These are phyloP conservation scores for Aureobasidium vineae DNA, from an alignment of 2,329 filamentous ascomycete species.

Conservation along the genomic window DNA sequence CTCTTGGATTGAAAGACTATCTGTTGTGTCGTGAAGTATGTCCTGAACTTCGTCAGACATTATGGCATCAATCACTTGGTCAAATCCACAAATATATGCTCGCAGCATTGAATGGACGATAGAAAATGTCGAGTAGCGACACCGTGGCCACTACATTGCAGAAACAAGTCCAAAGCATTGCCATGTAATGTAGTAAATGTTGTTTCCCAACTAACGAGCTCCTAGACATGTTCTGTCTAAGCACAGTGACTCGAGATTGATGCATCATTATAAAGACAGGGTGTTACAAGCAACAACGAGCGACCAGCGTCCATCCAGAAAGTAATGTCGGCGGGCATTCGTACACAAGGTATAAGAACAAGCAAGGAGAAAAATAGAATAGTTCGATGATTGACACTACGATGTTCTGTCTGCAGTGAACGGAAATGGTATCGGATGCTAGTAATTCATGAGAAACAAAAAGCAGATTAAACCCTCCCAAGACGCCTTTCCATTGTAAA, in stretches of 20 bases:
- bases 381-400: neutral
- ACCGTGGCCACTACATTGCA: too few relatives aligned
- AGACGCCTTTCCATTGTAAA: constrained; percentile 12
- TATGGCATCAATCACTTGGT: too few relatives aligned
- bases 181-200: too few relatives aligned
- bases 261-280: neutral
- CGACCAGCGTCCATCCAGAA: neutral
- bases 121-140: too few relatives aligned
- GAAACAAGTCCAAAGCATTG: too few relatives aligned
- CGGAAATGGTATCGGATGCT: constrained; percentile 6
- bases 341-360: neutral
- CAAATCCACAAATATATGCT: too few relatives aligned
- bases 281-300: neutral
- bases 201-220: neutral
- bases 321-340: neutral
- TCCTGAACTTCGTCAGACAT: too few relatives aligned
- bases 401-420: neutral
- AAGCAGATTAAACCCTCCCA: neutral
- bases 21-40: too few relatives aligned
- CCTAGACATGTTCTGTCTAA: neutral
- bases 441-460: neutral
- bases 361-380: neutral
- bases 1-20: neutral
- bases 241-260: neutral
- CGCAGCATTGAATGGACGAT: too few relatives aligned